Evolutionary conservation across 768 basidiomycete genomes (phyloP).

Genomic region (Neoboletus subvelutipes): DNA sequence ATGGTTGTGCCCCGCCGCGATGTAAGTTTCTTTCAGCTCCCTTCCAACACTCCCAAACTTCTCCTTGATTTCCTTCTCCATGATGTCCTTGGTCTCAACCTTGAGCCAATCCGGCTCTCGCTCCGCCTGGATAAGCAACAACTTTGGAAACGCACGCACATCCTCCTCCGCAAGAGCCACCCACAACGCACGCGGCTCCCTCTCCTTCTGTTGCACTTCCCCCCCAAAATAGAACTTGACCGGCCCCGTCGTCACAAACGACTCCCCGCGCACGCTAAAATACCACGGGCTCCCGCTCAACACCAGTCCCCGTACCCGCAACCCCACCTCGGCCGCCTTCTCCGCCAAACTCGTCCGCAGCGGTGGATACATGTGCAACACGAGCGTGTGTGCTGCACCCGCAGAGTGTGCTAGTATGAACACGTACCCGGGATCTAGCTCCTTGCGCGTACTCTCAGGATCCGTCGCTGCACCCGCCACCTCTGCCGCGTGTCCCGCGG

Average conservation of each 20-base stretch:
- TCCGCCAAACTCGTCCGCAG: slow-evolving; percentile 35
- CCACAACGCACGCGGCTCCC: slow-evolving; percentile 44
- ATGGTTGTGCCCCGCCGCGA: slow-evolving; percentile 60
- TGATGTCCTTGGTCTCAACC: slow-evolving; percentile 34
- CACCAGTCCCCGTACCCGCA: slow-evolving; percentile 44
- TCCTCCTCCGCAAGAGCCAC: slow-evolving; percentile 34
- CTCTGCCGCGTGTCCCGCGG: slow-evolving; percentile 35
- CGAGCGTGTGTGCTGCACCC: slow-evolving; percentile 51
- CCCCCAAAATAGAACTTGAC: slow-evolving; percentile 35
- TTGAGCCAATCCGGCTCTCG: slow-evolving; percentile 49
- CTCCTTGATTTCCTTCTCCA: slow-evolving; percentile 40
- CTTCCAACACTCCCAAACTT: slow-evolving; percentile 30
- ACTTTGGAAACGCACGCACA: slow-evolving; percentile 42
- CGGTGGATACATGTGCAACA: slow-evolving; percentile 39
- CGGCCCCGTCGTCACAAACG: slow-evolving; percentile 25
- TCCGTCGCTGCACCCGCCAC: slow-evolving; percentile 13
- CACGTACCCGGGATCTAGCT: slow-evolving; percentile 42
- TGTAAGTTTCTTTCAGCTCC: slow-evolving; percentile 28
- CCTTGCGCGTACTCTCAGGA: slow-evolving; percentile 4
- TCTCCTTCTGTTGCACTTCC: slow-evolving; percentile 41
- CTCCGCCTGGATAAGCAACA: slow-evolving; percentile 52
- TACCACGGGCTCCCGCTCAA: slow-evolving; percentile 48
- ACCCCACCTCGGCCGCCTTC: slow-evolving; percentile 18
- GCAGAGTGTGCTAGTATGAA: slow-evolving; percentile 63
- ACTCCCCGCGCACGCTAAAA: slow-evolving; percentile 28